Base-by-base conservation (phyloP, 2,329 filamentous ascomycete species). In the Colletotrichum higginsianum region DNA sequence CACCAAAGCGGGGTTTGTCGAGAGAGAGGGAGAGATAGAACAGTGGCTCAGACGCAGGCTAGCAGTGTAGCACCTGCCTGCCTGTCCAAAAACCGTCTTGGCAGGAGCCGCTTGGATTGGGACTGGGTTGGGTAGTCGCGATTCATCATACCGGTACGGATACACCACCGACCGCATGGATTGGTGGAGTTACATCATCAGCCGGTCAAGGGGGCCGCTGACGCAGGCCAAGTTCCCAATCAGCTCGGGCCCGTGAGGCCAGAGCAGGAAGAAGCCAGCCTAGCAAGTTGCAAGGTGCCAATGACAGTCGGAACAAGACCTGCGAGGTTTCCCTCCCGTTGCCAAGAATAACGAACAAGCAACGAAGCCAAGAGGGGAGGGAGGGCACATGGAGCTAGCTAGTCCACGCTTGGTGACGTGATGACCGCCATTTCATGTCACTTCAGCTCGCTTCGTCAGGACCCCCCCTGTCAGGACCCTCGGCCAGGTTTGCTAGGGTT, bases 161-260 rank as follows among this genome's bases (percentile, higher is more conserved):
- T 50, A 58, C 46, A 35, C 65, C 11, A 15, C 40, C 49, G 46
- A 61, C 61, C 47, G 55, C 67, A 49, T 50, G 13, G 9, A 50
- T 47, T 38, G 42, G 55, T 57, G 66, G 55, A 61, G 69, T 70
- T 72, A 72, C 70, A 72, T 73, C 67, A 72, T 72, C 49, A 35
- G 30, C 65, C 35, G 46, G 70, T 16, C 67, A 72, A 35, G 30
- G 67, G 62, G 40, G 40, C 62, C 52, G 44, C 71, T 71, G 71
- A 73, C 71, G 71, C 71, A 72, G 40, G 71, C 71, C 68, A 72
- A 71, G 71, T 63, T 47, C 35, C 63, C 62, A 63, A 62, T 67
- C 62, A 66, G 46, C 30, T 26, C 26, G 18, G 30, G 47, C 52
- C 52, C 12, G 13, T 16, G 49, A 61, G 21, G 58, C 8, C 35